A percentile compares a stretch with the other conserved stretches of the same genome.
Evolutionary conservation across 805 yeast genomes (phyloP).

Genomic region (Pichia californica): DNA sequence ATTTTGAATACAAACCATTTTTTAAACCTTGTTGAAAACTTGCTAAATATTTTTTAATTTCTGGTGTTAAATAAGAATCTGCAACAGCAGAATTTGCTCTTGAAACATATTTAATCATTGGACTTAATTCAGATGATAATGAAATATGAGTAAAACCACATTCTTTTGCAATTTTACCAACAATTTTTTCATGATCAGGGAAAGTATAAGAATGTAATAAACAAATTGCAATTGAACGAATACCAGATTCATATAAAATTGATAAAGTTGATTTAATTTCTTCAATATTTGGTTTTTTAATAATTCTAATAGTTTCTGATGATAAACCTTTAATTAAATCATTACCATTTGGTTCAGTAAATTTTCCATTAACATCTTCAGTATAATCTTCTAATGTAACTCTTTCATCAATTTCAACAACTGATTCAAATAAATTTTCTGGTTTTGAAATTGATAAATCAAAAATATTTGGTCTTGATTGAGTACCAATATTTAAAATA

Average conservation of each 20-base stretch:
- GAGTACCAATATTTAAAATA: conserved; percentile 78
- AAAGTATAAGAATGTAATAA: conserved; percentile 68
- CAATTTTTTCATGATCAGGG: conserved; percentile 58
- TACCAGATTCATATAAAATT: conserved; percentile 46
- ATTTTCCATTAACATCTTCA: conserved; percentile 53
- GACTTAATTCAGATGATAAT: conserved; percentile 60
- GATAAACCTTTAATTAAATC: conserved; percentile 50
- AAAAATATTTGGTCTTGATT: conserved; percentile 84
- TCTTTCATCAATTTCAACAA: conserved; percentile 83
- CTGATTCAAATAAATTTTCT: conserved; percentile 63
- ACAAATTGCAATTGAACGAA: conserved; percentile 65
- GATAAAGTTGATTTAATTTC: conserved; percentile 38
- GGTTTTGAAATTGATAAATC: conserved; percentile 72
- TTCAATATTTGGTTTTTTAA: conserved; percentile 42
- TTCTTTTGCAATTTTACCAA: conserved; percentile 53
- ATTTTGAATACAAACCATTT: conserved; percentile 32
- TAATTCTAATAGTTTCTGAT: conserved; percentile 59
- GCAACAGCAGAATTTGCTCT: conserved; percentile 78
- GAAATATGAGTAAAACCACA: conserved; percentile 70
- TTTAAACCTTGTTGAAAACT: conserved; percentile 60
- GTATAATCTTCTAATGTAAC: conserved; percentile 77
- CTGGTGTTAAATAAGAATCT: conserved; percentile 81
- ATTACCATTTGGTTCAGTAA: conserved; percentile 24
- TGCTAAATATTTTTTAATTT: conserved; percentile 55
- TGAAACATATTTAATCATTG: conserved; percentile 72